Evolutionary conservation across 371 early-diverging fungal genomes (phyloP).

Genomic region (Batrachochytrium dendrobatidis): DNA sequence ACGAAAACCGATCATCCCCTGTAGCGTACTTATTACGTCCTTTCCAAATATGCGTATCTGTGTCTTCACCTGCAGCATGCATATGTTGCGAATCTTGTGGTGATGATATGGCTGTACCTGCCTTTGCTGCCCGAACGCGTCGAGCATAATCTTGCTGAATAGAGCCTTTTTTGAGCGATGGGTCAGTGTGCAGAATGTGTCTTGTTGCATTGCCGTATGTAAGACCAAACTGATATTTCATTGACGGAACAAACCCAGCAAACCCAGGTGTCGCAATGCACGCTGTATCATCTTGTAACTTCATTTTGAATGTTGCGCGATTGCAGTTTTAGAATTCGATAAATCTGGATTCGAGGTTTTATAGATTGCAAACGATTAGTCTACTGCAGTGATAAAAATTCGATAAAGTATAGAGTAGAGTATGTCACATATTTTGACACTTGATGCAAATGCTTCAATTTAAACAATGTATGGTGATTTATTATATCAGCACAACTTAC

Average conservation of each 20-base stretch:
- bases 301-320: too few species aligned
- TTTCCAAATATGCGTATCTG: conserved; percentile 32
- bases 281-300: conserved; percentile 22
- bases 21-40: conserved; percentile 35
- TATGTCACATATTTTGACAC: too few species aligned
- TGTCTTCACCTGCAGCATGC: conserved; percentile 1
- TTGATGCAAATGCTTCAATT: too few species aligned
- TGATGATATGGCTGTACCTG: background rate
- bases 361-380: too few species aligned
- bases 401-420: too few species aligned
- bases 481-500: too few species aligned
- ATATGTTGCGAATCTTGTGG: background rate
- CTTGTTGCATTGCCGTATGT: conserved; percentile 48
- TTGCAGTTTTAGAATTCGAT: too few species aligned
- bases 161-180: conserved; percentile 37
- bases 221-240: conserved; percentile 39
- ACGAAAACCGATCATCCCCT: conserved; percentile 44
- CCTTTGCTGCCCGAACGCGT: background rate
- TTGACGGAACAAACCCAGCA: conserved; percentile 40
- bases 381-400: too few species aligned
- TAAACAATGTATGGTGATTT: too few species aligned
- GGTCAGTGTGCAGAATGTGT: conserved; percentile 38
- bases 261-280: conserved; percentile 38
- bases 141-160: conserved; percentile 21
- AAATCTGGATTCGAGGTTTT: too few species aligned